These are phyloP conservation scores for Neurospora sp. DNA, from an alignment of 2,329 filamentous ascomycete genomes.

Conservation along the genomic window DNA sequence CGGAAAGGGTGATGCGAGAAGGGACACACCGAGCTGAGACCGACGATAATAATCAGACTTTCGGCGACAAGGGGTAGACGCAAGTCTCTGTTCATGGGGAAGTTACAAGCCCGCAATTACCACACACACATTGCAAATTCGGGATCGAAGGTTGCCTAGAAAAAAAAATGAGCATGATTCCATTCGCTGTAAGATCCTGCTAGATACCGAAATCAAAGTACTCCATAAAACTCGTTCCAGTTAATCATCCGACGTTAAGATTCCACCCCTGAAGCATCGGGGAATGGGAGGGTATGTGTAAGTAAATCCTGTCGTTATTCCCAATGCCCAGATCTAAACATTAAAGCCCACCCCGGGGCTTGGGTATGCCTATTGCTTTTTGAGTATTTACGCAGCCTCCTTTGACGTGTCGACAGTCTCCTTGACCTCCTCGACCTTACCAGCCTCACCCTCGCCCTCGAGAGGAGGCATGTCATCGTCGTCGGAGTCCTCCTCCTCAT, in stretches of 20 bases:
- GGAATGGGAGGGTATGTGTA: not conserved
- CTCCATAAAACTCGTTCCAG: not conserved
- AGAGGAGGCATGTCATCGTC: conserved; percentile 83
- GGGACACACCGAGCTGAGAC: not conserved
- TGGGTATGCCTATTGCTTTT: not conserved
- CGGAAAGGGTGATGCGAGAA: not conserved
- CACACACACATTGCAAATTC: not conserved
- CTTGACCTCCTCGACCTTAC: conserved; percentile 29
- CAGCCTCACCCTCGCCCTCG: conserved; percentile 49
- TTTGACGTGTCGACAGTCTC: conserved; percentile 29
- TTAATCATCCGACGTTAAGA: not conserved
- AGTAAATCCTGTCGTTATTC: not conserved
- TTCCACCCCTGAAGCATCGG: not conserved
- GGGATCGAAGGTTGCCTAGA: not conserved
- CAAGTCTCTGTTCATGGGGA: not conserved
- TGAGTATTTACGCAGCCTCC: conserved; percentile 14
- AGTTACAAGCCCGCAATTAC: not conserved
- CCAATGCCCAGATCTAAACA: not conserved
- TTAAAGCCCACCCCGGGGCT: not conserved
- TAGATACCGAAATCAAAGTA: not conserved
- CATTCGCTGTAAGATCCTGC: not conserved
- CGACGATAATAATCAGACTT: not conserved
- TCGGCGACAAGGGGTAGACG: not conserved
- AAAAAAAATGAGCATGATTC: not conserved
- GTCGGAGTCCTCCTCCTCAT: conserved; percentile 47